phyloP scores from a whole-genome alignment of 2,329 filamentous ascomycete genomes.

The Zarea fungicola region DNA sequence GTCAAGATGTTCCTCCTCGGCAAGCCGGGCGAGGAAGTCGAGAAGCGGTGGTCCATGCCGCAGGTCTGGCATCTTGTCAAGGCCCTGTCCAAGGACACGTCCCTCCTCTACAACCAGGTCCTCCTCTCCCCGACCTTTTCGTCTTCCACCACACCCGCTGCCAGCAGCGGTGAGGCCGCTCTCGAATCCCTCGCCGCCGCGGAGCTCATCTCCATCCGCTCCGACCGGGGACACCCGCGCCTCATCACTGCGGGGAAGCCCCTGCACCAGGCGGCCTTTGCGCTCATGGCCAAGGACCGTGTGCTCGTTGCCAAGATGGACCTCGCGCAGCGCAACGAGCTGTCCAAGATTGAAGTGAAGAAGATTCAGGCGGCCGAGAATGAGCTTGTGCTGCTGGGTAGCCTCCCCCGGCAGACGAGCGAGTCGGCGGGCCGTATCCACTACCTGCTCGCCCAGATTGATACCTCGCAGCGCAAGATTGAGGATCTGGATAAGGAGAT shows the following conservation, averaged over 20 bases:
- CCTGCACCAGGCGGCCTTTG: constrained; percentile 81
- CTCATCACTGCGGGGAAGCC: constrained; percentile 76
- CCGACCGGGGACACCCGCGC: constrained; percentile 69
- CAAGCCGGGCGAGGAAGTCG: constrained; percentile 39
- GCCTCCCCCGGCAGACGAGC: constrained; percentile 62
- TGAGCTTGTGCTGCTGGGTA: constrained; percentile 67
- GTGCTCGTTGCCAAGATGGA: constrained; percentile 71
- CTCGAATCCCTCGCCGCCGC: constrained; percentile 77
- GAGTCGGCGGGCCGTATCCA: constrained; percentile 62
- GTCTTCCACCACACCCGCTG: constrained; percentile 41
- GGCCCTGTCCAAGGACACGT: constrained; percentile 61
- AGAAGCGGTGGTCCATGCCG: constrained; percentile 68
- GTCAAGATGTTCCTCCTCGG: constrained; percentile 86
- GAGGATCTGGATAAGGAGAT: constrained; percentile 69
- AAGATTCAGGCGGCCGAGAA: constrained; percentile 73
- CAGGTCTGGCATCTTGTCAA: constrained; percentile 91
- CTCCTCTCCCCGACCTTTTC: constrained; percentile 73
- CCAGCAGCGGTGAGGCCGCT: constrained; percentile 63
- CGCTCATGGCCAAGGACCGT: constrained; percentile 61
- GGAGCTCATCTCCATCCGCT: constrained; percentile 76
- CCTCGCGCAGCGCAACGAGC: constrained; percentile 61
- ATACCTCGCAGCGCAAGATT: constrained; percentile 69
- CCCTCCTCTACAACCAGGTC: constrained; percentile 78
- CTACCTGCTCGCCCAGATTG: constrained; percentile 71
- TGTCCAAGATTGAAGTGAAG: constrained; percentile 66